Conservation (phyloP, 129 eudicot species). For the Artemisia annua region DNA sequence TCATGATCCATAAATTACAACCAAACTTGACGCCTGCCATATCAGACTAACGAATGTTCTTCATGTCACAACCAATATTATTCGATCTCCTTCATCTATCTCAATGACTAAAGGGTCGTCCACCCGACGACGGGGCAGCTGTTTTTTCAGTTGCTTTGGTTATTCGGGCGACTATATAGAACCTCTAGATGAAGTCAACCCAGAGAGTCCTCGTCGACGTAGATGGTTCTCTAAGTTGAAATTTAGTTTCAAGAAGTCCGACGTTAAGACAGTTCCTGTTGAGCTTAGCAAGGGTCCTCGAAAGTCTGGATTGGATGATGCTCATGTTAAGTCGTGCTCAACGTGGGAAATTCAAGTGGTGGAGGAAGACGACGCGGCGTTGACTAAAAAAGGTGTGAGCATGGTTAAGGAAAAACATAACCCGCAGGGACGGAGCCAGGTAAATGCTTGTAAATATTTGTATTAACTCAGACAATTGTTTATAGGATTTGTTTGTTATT, state of each 20-base stretch:
- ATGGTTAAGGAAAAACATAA: slow-evolving; percentile 1
- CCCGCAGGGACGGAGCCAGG: not conserved
- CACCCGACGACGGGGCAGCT: slow-evolving; percentile 20
- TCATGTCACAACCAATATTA: slow-evolving; percentile 27
- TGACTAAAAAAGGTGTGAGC: not conserved
- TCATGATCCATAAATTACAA: slow-evolving; percentile 10
- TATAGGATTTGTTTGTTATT: no score
- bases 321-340: slow-evolving; percentile 6
- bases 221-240: slow-evolving; percentile 27
- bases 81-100: slow-evolving; percentile 18
- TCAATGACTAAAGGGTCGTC: slow-evolving; percentile 30
- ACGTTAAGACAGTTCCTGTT: slow-evolving; percentile 26
- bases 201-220: slow-evolving; percentile 22
- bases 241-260: slow-evolving; percentile 23
- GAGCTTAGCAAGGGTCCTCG: not conserved
- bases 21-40: slow-evolving; percentile 18
- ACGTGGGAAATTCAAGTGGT: slow-evolving; percentile 25
- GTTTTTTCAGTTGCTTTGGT: slow-evolving; percentile 47
- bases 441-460: no score
- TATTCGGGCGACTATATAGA: slow-evolving; percentile 17
- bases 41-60: slow-evolving; percentile 34
- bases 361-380: slow-evolving; percentile 10
- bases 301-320: slow-evolving; percentile 1
- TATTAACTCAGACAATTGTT: no score
- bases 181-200: slow-evolving; percentile 32